Base-by-base conservation (phyloP, 306 rosid species). In the Rosa chinensis region DNA sequence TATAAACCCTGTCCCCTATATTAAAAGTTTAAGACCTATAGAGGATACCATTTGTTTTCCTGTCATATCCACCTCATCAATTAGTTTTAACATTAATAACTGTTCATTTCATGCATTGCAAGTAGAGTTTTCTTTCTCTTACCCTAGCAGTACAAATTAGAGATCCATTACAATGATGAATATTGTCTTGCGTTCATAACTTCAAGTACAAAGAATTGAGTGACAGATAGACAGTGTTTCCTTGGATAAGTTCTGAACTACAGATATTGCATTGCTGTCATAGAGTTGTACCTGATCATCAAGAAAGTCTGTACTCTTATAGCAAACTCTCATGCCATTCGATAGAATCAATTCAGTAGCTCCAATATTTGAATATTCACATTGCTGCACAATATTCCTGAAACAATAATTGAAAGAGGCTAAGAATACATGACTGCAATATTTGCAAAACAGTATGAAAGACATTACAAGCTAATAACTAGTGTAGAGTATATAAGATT, bases 261-360 rank as follows among this genome's bases (percentile, higher is more conserved):
- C 67, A 80, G 52, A 80, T 68, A 49, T 50, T 81, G 80, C 77
- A 78, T 83, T 69, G 66, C 74, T 70, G 42, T 43, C 16, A 37
- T 66, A 63, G 69, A 80, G 63, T 47, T 56, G 32, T 78, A 94
- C 99, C 99, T 95, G 99, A 75, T 95, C 99, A 77, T 88, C 94
- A 14, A 95, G 99, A 86, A 95, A 95, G 85, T 95, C 93, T 69
- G 99, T 91, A 70, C 89, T 76, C 84, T 92, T 92, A 62, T 90
- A 95, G 89, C 98, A 95, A 79, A 95, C 81, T 81, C 94, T 88
- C 96, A 95, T 89, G 82, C 97, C 99, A 85, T 94, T 94, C 68
- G 99, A 92, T 72, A 94, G 83, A 84, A 90, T 61, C 79, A 95
- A 82, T 85, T 95, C 99, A 80, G 90, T 86, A 45, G 97, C 98